Base-by-base conservation (phyloP, 2,329 filamentous ascomycete genomes). In the Dothiorella sarmentorum region DNA sequence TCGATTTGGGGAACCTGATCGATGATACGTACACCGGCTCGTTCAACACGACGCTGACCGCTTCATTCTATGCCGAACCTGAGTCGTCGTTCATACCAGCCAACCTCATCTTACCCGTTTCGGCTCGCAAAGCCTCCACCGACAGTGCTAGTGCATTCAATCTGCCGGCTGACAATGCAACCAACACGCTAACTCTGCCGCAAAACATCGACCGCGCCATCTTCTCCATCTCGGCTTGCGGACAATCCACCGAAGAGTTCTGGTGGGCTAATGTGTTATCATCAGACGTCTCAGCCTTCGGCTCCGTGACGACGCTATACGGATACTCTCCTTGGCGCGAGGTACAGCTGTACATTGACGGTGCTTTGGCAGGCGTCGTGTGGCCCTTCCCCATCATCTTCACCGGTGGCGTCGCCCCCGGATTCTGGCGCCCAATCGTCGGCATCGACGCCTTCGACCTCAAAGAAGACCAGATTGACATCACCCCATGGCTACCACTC, bases 361-460 rank as follows among this genome's bases (percentile, higher is more conserved):
- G 82, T 1, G 74, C 80, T 17, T 72, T 93, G 20, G 88, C 88
- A 1, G 90, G 90, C 2, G 84, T 91, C 1, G 82, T 85, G 29
- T 94, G 88, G 89, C 91, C 90, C 1, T 93, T 89, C 65, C 89
- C 90, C 0, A 81, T 91, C 17, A 86, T 95, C 49, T 93, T 92
- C 65, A 92, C 90, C 0, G 90, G 91, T 2, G 90, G 90, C 1
- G 79, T 95, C 5, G 86, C 88, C 1, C 89, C 89, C 4, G 84
- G 85, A 1, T 80, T 94, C 37, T 91, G 91, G 82, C 80, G 89
- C 6, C 90, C 90, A 0, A 81, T 94, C 56, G 90, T 89, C 2
- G 89, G 89, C 1, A 84, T 89, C 18, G 86, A 94, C 66, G 85
- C 89, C 0, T 94, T 91, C 68, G 89, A 94, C 67, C 77, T 95